Base-by-base conservation (phyloP, 2,329 filamentous ascomycete species). In the Cercospora beticola region DNA sequence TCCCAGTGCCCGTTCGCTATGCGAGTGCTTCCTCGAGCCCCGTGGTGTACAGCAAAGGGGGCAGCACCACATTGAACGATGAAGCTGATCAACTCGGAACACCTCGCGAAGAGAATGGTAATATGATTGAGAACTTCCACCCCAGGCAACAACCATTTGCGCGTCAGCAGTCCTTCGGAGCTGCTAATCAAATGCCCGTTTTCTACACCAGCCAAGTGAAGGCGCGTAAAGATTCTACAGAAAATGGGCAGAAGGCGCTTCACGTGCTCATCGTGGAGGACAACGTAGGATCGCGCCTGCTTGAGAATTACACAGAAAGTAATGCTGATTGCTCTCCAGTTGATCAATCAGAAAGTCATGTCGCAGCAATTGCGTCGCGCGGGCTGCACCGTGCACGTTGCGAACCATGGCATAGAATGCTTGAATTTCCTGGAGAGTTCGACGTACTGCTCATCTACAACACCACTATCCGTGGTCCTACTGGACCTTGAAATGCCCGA, bases 401-500 rank as follows among this genome's bases (percentile, higher is more conserved):
- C 76, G 16, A 75, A 76, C 30, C 76, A 79, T 57, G 77, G 77
- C n/a, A 66, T 73, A 12, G 77, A 79, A 62, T 78, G 76, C n/a
- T 65, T 78, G 14, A 67, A 74, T 2, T 76, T 75, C 40, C 64
- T 77, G 14, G 69, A 76, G 10, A 64, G 75, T 8, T 71, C 73
- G 1, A 70, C 70, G 1, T 76, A 73, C 66, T 74, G 74, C 65
- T 64, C 61, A 6, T 62, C 65, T n/a, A 66, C 62, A 8, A 71
- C 70, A 10, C 71, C 68, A 0, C 69, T 79, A 14, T 74, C 74
- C 18, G 70, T 77, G 36, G 69, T 79, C 7, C 67, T 79, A 2
- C 73, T 79, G 54, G 78, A 79, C 31, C 72, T 77, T 1, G 76
- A 78, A 61, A 79, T 79, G 78, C 78, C 78, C 1, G 73, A 73